These are phyloP conservation scores for Proliferodiscus dingleyae DNA, from an alignment of 2,329 filamentous ascomycete genomes.

Conservation along the genomic window DNA sequence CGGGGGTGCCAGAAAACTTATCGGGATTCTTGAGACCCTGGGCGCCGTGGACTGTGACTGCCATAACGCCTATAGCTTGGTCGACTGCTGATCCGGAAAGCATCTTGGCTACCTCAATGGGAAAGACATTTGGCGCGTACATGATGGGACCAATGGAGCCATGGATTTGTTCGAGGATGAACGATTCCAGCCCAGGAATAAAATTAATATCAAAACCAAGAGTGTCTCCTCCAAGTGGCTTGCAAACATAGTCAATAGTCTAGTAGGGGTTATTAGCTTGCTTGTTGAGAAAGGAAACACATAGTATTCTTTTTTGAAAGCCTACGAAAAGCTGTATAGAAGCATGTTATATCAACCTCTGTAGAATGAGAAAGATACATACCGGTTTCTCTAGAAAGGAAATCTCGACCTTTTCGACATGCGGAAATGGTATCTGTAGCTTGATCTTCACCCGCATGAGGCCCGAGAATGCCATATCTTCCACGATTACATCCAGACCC, in stretches of 20 bases:
- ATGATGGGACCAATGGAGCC: conserved; percentile 93
- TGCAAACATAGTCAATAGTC: conserved; percentile 94
- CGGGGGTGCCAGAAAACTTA: conserved; percentile 85
- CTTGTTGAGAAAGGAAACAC: no score
- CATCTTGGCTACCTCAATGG: conserved; percentile 98
- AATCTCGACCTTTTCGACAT: conserved; percentile 91
- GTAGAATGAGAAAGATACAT: conserved; percentile 3
- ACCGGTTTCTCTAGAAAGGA: conserved; percentile 81
- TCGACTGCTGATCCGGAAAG: conserved; percentile 89
- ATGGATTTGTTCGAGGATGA: conserved; percentile 96
- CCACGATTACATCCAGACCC: conserved; percentile 93
- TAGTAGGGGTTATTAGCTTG: background rate
- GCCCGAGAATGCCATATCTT: conserved; percentile 94
- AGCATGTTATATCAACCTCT: no score
- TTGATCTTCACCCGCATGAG: conserved; percentile 98
- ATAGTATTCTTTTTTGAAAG: conserved; percentile 5
- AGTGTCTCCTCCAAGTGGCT: conserved; percentile 89
- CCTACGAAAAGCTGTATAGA: no score
- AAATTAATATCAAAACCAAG: conserved; percentile 99
- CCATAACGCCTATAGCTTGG: conserved; percentile 90
- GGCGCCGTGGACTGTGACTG: conserved; percentile 85
- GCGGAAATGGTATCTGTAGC: conserved; percentile 90
- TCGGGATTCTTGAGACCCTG: conserved; percentile 92
- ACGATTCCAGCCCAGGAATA: conserved; percentile 86
- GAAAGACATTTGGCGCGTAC: conserved; percentile 97